Conservation (phyloP, 208 protist genomes). For the Phytomonas serpens region DNA sequence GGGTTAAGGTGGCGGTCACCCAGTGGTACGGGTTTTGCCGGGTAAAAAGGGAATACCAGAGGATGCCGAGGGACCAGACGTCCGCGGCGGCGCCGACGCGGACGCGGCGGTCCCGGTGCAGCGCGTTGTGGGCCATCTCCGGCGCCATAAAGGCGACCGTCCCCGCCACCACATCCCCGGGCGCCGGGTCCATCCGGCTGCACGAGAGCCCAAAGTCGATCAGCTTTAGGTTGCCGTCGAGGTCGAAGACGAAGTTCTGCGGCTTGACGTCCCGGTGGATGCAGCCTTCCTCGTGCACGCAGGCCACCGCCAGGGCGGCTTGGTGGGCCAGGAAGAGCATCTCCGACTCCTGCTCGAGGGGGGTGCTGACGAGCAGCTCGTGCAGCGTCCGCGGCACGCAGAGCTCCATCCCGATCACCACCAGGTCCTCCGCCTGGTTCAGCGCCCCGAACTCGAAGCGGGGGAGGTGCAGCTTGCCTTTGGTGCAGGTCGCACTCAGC, state of each 20-base stretch:
- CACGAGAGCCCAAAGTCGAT: slow-evolving; percentile 90
- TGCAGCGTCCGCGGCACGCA: slow-evolving; percentile 83
- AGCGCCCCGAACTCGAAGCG: slow-evolving; percentile 88
- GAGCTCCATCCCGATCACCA: slow-evolving; percentile 86
- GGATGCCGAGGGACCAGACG: slow-evolving; percentile 86
- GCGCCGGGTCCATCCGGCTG: slow-evolving; percentile 49
- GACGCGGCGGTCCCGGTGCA: slow-evolving; percentile 65
- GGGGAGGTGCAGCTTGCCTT: slow-evolving; percentile 69
- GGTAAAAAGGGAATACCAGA: slow-evolving; percentile 86
- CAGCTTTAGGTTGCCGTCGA: slow-evolving; percentile 81
- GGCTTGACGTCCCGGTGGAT: slow-evolving; percentile 90
- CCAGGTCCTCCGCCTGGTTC: slow-evolving; percentile 60
- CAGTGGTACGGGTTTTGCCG: slow-evolving; percentile 71
- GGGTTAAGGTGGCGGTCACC: not conserved
- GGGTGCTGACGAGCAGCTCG: slow-evolving; percentile 71
- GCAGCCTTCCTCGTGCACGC: slow-evolving; percentile 83
- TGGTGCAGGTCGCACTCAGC: slow-evolving; percentile 75
- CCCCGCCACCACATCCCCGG: slow-evolving; percentile 83
- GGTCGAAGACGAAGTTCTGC: slow-evolving; percentile 89
- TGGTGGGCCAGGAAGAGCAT: slow-evolving; percentile 91
- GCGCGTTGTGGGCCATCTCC: slow-evolving; percentile 88
- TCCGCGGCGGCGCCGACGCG: slow-evolving; percentile 78
- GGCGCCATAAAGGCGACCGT: slow-evolving; percentile 91
- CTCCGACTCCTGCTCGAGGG: slow-evolving; percentile 72
- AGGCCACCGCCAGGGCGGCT: slow-evolving; percentile 74